Base-by-base conservation (phyloP, 306 rosid species). In the Vigna radiata region DNA sequence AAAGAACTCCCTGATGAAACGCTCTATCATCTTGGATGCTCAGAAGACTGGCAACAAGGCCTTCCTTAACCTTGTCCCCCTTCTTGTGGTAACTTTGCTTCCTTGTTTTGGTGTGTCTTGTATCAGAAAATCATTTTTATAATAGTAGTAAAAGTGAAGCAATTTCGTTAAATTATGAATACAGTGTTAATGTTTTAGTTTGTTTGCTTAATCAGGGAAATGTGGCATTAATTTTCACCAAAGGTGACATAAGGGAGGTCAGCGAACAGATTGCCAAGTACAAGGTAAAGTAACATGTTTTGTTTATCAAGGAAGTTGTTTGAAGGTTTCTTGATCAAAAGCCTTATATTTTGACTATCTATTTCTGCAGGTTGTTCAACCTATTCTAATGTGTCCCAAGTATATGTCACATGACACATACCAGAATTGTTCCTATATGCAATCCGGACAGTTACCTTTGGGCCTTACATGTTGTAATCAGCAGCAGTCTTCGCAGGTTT, bases 221-320 rank as follows among this genome's bases (percentile, higher is more conserved):
- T 36, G 96, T 90, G 52, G 96, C 90, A 0, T 83, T 93, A 81
- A 84, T 93, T 61, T 93, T 93, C 83, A 93, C 97, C 61, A 90
- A 82, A 56, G 77, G 82, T 33, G 88, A 85, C 50, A 41, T 85
- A 84, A 85, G 70, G 74, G 86, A 78, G 69, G 90, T 93, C 17
- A 85, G 94, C 56, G 94, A 93, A 41, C 89, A 83, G 79, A 83
- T 93, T 54, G 85, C 86, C 14, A 90, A 93, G 72, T 83, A 83
- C 88, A 88, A 93, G 92, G 97, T 91, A 0, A 29, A 29, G 33
- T 4, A 29, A 29, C 33, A 29, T 29, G 33, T 29, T 29, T 73
- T 41, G 19, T 37, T 61, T 61, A 17, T n/a, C 27, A 36, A 77
- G 33, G 50, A 69, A 18, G 47, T 53, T 69, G 1, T 62, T 39